Evolutionary conservation across 2,329 filamentous ascomycete species (phyloP), one percentile per base, ranked within the genome.

Genomic region (Hypomyces perniciosus): DNA sequence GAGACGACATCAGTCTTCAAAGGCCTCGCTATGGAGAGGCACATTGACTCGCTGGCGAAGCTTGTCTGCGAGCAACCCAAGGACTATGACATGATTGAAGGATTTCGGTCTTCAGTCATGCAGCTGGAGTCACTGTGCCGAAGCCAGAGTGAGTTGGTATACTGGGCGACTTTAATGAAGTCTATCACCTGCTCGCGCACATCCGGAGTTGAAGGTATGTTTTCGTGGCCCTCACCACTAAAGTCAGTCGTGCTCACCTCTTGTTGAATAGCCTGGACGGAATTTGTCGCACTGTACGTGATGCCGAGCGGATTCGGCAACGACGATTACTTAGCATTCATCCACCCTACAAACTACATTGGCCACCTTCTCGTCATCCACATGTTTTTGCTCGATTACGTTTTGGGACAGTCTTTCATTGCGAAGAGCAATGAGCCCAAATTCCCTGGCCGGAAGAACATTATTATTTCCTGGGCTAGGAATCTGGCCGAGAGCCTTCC

Each of bases 341-440:
- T 60, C 6, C 52, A 67, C 31, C 54, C 63, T 0, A 56, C 57
- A 4, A 70, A 68, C 50, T 56, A 63, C 46, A 47, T 56, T 1
- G 62, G 62, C 2, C 66, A 69, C 46, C 56, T 72, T 1, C 58
- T 71, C 1, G 57, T 69, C 26, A 63, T 69, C 5, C 68, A 72
- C 53, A 65, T 66, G 53, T 64, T 69, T 13, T 57, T 72, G 2
- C 46, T 67, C 3, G 63, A 66, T 26, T 65, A 66, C 38, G 41
- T 62, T 1, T 50, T 65, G 3, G 52, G 52, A 6, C 51, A 52
- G 28, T 30, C 45, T 6, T 60, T 59, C 26, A 54, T 64, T 12
- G 45, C 59, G 1, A 56, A 56, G 2, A 38, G 50, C 4, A 54
- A 59, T 20, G 52, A 54, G 28, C 58, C 59, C 13, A 61, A 54